Base-by-base conservation (phyloP, 306 rosid genomes). In the Ormosia semicastrata region DNA sequence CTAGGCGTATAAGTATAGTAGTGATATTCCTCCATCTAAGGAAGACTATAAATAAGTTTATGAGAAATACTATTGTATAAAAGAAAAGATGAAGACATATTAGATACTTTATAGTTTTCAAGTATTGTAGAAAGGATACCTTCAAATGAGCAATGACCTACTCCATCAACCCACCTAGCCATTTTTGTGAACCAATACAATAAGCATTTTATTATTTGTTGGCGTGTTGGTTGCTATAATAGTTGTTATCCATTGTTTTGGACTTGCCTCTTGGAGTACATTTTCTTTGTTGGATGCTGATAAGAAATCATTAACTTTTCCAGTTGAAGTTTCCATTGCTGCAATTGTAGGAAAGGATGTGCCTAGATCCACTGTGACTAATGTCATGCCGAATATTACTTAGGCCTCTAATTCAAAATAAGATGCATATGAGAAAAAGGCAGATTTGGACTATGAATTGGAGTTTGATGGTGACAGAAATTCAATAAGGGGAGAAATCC, bases 391-490 rank as follows among this genome's bases (percentile, higher is more conserved):
- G 46, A 71, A 75, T 46, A 88, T 79, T 50, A 70, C 75, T 73
- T 76, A 67, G 78, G 84, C 77, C 41, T 80, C 79, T 24, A 75
- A 65, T 75, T 71, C 83, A 33, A 74, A 68, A 44, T 73, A 85
- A 68, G 78, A 36, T 85, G 75, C 62, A 50, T 40, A n/a, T 81
- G 82, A 70, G 56, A 83, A 82, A 54, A 77, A 82, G 70, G 65
- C 34, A 12, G 79, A 62, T 59, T 43, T 73, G 54, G 79, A 43
- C 30, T n/a, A 14, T 75, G 85, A 76, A 56, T 73, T 81, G 43
- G 83, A 65, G 9, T 76, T 53, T 53, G 80, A 75, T n/a, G 60
- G 15, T 59, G 78, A 66, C 11, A 37, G 54, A 5, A 77, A 13
- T 69, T 73, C 68, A 66, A 50, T 32, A 43, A 62, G 43, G 43